Evolutionary conservation across 306 rosid genomes (phyloP), one percentile per base, ranked within the genome.

Genomic region (Parietaria judaica): DNA sequence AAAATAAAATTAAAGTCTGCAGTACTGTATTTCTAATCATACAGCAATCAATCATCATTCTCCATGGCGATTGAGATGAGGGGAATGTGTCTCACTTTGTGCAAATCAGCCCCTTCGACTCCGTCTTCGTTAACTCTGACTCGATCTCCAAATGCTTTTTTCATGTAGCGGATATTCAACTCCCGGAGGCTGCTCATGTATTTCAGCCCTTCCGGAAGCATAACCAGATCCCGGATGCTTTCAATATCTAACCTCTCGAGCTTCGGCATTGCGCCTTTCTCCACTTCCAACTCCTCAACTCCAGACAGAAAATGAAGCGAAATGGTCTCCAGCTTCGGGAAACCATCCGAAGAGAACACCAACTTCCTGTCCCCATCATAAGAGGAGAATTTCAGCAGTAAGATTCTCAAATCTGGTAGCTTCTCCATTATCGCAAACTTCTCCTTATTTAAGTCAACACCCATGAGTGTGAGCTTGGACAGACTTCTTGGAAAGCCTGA

Each of bases 81-180:
- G 37, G 89, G 82, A 14, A 84, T 76, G 51, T 84, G 80, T 17
- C 73, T 67, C 35, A 84, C 78, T 65, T 70, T 75, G 67, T 68
- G 54, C 55, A 72, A 76, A 54, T 80, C 84, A 51, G 70, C 84
- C 38, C 86, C 82, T 34, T 39, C 51, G 59, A 57, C 23, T 53
- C 15, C 79, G 37, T 82, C 81, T 36, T 39, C 55, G 62, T 56
- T 31, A 3, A 54, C 50, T 54, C 8, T 73, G 56, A 85, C 60
- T 56, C 63, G 74, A 6, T 50, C 62, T 36, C 61, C 65, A 68
- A 81, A 77, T 17, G 66, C 52, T n/a, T 17, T 72, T 6, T 69
- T 64, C 85, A 85, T 85, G 64, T 59, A 45, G 17, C 57, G 57
- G 12, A 81, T 34, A 67, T 72, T 74, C 15, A 82, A 39, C 61